Base-by-base conservation (phyloP, 352 stramenopile genomes). In the Pythium chondricola region DNA sequence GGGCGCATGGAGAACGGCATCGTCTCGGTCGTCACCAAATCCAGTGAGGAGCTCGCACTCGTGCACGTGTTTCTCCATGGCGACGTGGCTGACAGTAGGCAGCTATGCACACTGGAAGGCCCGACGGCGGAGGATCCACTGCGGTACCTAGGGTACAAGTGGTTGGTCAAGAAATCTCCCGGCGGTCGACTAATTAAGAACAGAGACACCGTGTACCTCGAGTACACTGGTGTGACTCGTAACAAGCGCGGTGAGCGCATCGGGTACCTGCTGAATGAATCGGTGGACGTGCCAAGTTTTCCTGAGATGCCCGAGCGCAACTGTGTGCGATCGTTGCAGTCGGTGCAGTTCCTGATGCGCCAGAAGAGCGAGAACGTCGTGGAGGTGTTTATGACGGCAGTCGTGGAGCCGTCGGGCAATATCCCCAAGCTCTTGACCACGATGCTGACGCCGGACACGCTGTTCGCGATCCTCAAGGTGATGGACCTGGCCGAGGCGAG, bases 251-350 rank as follows among this genome's bases (percentile, higher is more conserved):
- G 71, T 6, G 70, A 87, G 16, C 20, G 52, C 27, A 35, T 87
- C 14, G 75, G 75, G 14, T 85, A 76, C 57, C 63, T 85, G 56
- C 55, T 87, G 45, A 75, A 82, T 63, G 72, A 87, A 42, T 83
- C 71, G 18, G 66, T 87, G 10, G 70, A 82, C 33, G 52, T 85
- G 29, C 60, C 71, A 4, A 48, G 54, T 13, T 84, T 87, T 40
- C 70, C 75, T 0, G 60, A 72, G 13, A 54, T 84, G n/a, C 56
- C 43, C 1, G 32, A 52, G n/a, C 69, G 65, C 46, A 81, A 87
- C 59, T 83, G 69, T 27, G 61, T 83, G 21, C 69, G 74, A 40
- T 63, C 69, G 14, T 25, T 69, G 5, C 67, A 80, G 47, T 81
- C 67, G n/a, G 64, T 79, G 26, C 62, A 63, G 18, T 82, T 83